Conservation (phyloP, 352 stramenopile species). For the Pythium brachiatum region DNA sequence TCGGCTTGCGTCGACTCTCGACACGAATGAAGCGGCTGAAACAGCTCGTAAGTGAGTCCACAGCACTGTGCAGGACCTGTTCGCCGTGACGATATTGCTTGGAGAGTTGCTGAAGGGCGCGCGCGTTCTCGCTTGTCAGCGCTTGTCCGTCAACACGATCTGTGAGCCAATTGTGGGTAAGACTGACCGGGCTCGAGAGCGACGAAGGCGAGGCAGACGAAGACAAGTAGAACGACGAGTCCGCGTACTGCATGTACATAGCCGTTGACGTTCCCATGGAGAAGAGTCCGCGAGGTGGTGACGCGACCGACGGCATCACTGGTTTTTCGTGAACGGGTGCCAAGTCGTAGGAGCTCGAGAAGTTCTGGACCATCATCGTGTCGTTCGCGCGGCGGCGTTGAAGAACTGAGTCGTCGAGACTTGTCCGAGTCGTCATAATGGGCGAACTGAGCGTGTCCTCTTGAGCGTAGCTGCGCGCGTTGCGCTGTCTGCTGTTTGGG, state of each 20-base stretch:
- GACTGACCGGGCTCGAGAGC: neutral
- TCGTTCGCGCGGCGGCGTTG: constrained; percentile 11
- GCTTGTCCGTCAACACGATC: constrained; percentile 2
- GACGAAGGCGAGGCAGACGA: neutral
- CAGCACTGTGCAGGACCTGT: constrained; percentile 35
- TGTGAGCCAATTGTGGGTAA: neutral
- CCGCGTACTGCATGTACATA: constrained; percentile 3
- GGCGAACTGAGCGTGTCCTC: neutral
- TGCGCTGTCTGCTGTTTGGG: constrained; percentile 1
- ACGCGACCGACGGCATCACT: neutral
- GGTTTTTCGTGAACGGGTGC: neutral
- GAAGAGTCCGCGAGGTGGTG: neutral
- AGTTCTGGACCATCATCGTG: neutral
- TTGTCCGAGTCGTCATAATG: constrained; percentile 19
- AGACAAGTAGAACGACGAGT: neutral
- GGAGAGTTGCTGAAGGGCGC: constrained; percentile 26
- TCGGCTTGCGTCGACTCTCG: constrained; percentile 32
- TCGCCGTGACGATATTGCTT: constrained; percentile 42
- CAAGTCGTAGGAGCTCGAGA: neutral
- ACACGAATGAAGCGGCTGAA: constrained; percentile 65
- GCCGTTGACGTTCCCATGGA: neutral
- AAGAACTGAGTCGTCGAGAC: constrained; percentile 25
- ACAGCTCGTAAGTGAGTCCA: constrained; percentile 44
- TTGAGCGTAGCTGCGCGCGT: neutral
- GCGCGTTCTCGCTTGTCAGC: neutral